phyloP scores from a whole-genome alignment of 2,329 filamentous ascomycete genomes.

The Cadophora malorum region DNA sequence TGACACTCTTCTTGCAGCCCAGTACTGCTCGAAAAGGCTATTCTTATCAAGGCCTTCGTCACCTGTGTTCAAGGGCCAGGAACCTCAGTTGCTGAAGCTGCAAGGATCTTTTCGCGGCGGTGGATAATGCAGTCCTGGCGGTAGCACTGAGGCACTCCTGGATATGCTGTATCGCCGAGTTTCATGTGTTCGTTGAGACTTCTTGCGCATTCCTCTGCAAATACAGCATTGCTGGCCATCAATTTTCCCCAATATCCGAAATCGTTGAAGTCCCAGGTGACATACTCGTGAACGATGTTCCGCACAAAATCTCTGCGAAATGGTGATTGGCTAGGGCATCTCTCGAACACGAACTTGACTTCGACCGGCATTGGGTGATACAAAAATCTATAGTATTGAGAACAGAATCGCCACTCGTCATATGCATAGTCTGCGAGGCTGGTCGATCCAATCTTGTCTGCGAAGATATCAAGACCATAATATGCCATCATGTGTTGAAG shows the following conservation, averaged over 20 bases:
- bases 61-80: no score
- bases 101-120: neutral
- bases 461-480: neutral
- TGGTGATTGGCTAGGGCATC: neutral
- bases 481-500: neutral
- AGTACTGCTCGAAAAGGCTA: no score
- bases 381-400: neutral
- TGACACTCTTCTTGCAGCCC: no score
- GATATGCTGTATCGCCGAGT: neutral
- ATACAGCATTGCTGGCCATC: neutral
- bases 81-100: neutral
- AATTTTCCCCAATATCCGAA: neutral
- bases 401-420: no score
- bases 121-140: neutral
- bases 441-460: neutral
- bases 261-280: neutral
- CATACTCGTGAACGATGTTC: neutral
- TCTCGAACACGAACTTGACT: slow-evolving; percentile 3
- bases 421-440: neutral
- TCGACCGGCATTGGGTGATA: neutral
- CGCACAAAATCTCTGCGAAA: neutral
- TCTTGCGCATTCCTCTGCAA: neutral
- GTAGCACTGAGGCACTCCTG: neutral
- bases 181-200: neutral
- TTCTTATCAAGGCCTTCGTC: no score